Conservation (phyloP, 805 yeast species). For the Lipomyces starkeyi region DNA sequence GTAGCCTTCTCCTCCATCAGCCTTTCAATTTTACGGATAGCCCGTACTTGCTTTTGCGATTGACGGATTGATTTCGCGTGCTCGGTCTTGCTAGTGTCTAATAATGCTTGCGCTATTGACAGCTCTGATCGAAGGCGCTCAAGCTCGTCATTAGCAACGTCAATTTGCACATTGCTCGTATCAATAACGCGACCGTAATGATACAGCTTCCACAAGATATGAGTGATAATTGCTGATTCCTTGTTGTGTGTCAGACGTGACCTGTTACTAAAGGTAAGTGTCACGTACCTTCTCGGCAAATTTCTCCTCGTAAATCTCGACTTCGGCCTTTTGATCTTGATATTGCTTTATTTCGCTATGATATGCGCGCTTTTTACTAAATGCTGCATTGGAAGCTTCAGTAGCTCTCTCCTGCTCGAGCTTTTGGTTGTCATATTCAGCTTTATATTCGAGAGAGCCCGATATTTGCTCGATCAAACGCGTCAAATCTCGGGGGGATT, state of each 20-base stretch:
- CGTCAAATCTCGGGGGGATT: constrained; percentile 77
- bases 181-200: constrained; percentile 55
- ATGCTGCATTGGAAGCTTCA: constrained; percentile 65
- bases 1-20: constrained; percentile 52
- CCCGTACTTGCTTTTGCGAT: constrained; percentile 45
- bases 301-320: constrained; percentile 66
- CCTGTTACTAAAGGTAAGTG: neutral
- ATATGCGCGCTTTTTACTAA: constrained; percentile 70
- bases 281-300: constrained; percentile 55
- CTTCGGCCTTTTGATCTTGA: constrained; percentile 74
- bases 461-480: constrained; percentile 79
- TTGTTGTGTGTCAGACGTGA: constrained; percentile 15
- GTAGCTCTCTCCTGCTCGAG: constrained; percentile 71
- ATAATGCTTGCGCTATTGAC: constrained; percentile 19
- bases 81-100: constrained; percentile 29
- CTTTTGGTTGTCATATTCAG: constrained; percentile 68
- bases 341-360: constrained; percentile 79
- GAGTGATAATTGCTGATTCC: constrained; percentile 49
- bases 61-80: constrained; percentile 33
- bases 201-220: constrained; percentile 67
- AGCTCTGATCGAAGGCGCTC: constrained; percentile 21
- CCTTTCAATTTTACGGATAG: constrained; percentile 49
- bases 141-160: constrained; percentile 25
- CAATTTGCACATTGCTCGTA: constrained; percentile 42
- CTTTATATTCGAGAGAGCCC: constrained; percentile 72